Evolutionary conservation across 2,329 filamentous ascomycete species (phyloP).

Genomic region (Hypoxylon rubiginosum): DNA sequence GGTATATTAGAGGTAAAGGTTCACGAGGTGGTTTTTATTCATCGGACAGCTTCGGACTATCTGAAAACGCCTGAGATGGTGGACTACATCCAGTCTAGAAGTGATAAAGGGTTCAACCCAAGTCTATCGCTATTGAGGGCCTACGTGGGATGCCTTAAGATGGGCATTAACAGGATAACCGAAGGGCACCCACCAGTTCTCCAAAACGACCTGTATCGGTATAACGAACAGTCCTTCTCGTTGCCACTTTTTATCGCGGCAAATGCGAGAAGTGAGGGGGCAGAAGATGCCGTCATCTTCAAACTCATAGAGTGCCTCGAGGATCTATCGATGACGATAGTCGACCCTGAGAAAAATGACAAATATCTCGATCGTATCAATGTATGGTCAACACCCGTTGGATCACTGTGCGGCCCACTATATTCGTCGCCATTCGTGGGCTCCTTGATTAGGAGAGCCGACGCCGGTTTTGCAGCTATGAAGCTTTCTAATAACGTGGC

Average conservation of each 20-base stretch:
- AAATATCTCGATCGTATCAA: neutral
- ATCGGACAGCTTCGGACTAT: slow-evolving; percentile 21
- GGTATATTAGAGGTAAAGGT: slow-evolving; percentile 13
- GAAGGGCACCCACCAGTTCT: neutral
- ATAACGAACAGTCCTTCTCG: neutral
- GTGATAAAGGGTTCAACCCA: slow-evolving; percentile 7
- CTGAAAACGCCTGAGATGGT: slow-evolving; percentile 13
- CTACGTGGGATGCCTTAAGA: slow-evolving; percentile 13
- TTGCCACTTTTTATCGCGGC: neutral
- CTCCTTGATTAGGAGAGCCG: neutral
- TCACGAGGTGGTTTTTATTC: slow-evolving; percentile 4
- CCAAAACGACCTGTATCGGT: neutral
- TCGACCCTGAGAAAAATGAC: neutral
- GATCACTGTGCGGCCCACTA: neutral
- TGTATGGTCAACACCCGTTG: slow-evolving; percentile 6
- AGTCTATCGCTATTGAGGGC: slow-evolving; percentile 10
- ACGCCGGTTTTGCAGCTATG: neutral
- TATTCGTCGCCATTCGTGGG: neutral
- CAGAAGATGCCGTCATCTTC: slow-evolving; percentile 2
- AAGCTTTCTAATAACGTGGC: slow-evolving; percentile 12
- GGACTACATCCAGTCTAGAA: slow-evolving; percentile 10
- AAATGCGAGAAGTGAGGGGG: neutral
- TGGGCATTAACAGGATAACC: neutral
- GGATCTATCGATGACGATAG: neutral
- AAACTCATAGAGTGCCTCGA: slow-evolving; percentile 13